Percentiles rank a stretch among this genome's conserved stretches.
Conservation (phyloP, 352 stramenopile species). For the Aphanomyces invadans region DNA sequence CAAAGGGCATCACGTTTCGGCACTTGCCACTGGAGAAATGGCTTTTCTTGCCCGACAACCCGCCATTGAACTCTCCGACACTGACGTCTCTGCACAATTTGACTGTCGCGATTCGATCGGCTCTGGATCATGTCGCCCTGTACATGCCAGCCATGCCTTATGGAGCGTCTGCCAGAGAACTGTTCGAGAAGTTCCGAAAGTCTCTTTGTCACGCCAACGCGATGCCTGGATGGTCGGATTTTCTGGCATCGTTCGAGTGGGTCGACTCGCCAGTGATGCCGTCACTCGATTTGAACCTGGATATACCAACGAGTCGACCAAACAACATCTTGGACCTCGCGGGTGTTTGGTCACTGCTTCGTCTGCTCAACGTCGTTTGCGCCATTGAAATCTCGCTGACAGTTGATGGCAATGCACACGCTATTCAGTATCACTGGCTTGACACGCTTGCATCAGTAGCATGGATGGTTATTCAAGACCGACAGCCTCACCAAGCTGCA, state of each 20-base stretch:
- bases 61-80: background rate
- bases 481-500: background rate
- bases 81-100: background rate
- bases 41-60: background rate
- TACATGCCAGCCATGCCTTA: background rate
- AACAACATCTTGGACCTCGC: background rate
- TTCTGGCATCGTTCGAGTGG: background rate
- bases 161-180: background rate
- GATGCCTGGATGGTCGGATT: background rate
- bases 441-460: background rate
- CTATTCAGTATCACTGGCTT: background rate
- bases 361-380: background rate
- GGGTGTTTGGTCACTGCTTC: background rate
- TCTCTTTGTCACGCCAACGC: background rate
- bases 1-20: slow-evolving; percentile 2
- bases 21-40: slow-evolving; percentile 1
- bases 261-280: background rate
- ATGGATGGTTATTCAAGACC: background rate
- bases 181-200: background rate
- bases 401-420: background rate
- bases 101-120: background rate
- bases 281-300: background rate
- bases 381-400: background rate
- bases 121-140: background rate
- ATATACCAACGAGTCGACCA: background rate